Percentiles rank a stretch among this genome's conserved stretches.
Evolutionary conservation across 2,329 filamentous ascomycete genomes (phyloP).

Genomic region (Aureobasidium sp.): DNA sequence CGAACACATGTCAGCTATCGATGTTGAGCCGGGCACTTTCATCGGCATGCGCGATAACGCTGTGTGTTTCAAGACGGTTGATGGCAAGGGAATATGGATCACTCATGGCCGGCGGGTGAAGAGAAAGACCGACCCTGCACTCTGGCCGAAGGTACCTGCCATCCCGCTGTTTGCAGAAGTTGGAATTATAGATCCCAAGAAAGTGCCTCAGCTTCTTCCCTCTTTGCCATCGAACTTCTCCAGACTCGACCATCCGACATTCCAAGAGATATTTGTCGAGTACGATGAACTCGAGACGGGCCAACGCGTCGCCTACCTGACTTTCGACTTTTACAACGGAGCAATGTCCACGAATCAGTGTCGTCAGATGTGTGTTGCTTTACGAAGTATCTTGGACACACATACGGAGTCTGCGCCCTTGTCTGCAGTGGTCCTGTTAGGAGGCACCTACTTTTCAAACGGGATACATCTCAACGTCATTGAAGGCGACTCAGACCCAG

Average conservation of each 20-base stretch:
- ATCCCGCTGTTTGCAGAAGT: conserved; percentile 28
- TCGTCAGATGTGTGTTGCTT: conserved; percentile 28
- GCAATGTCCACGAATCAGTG: conserved; percentile 36
- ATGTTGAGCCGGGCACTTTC: conserved; percentile 22
- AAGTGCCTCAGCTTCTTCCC: conserved; percentile 17
- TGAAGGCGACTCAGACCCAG: conserved; percentile 30
- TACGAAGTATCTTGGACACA: conserved; percentile 28
- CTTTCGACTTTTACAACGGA: conserved; percentile 38
- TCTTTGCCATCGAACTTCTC: conserved; percentile 23
- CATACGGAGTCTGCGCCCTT: conserved; percentile 24
- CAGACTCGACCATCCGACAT: conserved; percentile 23
- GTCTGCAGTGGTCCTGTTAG: conserved; percentile 32
- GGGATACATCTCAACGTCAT: conserved; percentile 38
- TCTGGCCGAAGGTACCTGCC: conserved; percentile 37
- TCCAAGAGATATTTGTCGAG: conserved; percentile 35
- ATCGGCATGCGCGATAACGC: conserved; percentile 29
- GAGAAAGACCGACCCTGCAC: conserved; percentile 28
- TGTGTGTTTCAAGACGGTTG: conserved; percentile 31
- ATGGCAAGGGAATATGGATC: conserved; percentile 35
- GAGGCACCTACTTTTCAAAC: conserved; percentile 37
- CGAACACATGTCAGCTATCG: conserved; percentile 10
- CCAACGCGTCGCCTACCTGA: conserved; percentile 31
- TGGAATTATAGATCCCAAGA: conserved; percentile 23
- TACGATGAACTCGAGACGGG: conserved; percentile 23
- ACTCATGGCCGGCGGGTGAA: conserved; percentile 33